phyloP scores from a whole-genome alignment of 2,329 filamentous ascomycete genomes.

The Colletotrichum brevisporum region DNA sequence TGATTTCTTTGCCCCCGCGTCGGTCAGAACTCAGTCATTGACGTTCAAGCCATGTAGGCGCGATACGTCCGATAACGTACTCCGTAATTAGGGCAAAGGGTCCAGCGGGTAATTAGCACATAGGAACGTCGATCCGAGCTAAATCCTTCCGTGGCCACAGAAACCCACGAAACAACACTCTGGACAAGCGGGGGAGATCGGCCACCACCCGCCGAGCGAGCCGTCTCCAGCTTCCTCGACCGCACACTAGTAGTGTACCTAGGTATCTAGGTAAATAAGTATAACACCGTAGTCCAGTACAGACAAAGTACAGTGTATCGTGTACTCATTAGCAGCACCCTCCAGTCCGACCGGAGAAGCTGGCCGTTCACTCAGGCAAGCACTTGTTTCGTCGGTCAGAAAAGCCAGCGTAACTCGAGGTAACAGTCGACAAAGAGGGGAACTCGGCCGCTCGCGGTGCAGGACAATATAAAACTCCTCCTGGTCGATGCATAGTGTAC shows the following conservation, averaged over 20 bases:
- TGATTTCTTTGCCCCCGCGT: background rate
- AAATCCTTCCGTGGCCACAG: conserved; percentile 33
- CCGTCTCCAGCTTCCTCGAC: background rate
- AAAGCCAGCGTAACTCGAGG: background rate
- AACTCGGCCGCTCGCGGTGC: conserved; percentile 21
- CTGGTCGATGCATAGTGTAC: conserved; percentile 16
- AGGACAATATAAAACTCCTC: conserved; percentile 19
- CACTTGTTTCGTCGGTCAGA: background rate
- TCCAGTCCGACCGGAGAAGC: too few species aligned
- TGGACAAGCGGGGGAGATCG: conserved; percentile 28
- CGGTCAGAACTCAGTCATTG: conserved; percentile 4
- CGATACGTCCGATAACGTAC: conserved; percentile 30
- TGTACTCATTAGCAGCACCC: too few species aligned
- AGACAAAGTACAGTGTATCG: too few species aligned
- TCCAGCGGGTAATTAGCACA: conserved; percentile 31
- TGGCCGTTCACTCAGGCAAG: conserved; percentile 6
- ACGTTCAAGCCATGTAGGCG: background rate
- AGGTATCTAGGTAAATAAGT: too few species aligned
- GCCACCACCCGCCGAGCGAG: conserved; percentile 14
- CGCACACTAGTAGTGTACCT: too few species aligned
- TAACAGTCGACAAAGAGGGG: conserved; percentile 15
- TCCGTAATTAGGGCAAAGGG: conserved; percentile 33
- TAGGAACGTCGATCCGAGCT: conserved; percentile 34
- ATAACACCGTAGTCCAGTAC: too few species aligned
- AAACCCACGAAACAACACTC: conserved; percentile 25